Percentiles rank a stretch among this genome's conserved stretches.
Conservation (phyloP, 345 rosid species). For the Arabidopsis arenosa region DNA sequence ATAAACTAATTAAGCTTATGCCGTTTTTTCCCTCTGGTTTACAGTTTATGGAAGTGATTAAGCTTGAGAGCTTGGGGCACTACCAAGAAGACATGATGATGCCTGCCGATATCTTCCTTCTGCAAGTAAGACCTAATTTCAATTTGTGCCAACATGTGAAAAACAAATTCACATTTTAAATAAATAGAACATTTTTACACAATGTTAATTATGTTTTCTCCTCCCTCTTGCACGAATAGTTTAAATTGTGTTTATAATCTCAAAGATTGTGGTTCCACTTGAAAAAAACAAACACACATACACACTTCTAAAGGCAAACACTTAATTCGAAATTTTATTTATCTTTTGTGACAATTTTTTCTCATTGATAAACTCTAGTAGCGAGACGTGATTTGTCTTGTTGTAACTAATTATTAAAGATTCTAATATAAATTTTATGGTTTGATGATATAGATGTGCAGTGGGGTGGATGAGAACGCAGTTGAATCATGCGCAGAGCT, state of each 20-base stretch:
- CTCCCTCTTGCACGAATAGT: no score
- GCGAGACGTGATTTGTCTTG: neutral
- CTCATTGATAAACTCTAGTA: no score
- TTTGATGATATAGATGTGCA: constrained; percentile 70
- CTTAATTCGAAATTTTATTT: no score
- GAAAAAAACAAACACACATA: no score
- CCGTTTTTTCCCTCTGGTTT: neutral
- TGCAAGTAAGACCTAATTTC: constrained; percentile 67
- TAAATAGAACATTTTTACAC: neutral
- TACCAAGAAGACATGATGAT: constrained; percentile 85
- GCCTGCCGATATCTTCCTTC: constrained; percentile 90
- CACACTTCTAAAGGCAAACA: no score
- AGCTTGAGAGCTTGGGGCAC: constrained; percentile 82
- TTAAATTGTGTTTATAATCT: no score
- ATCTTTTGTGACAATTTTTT: no score
- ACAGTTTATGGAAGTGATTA: constrained; percentile 94
- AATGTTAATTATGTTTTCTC: no score
- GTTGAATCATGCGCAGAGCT: constrained; percentile 84
- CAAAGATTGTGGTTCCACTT: no score
- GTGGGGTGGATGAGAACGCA: constrained; percentile 93
- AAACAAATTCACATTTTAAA: neutral
- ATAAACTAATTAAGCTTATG: neutral
- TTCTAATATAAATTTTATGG: neutral
- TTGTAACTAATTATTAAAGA: neutral
- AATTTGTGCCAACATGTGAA: neutral